Conservation (phyloP, 169 alveolate species). For the Plasmodium coatneyi region DNA sequence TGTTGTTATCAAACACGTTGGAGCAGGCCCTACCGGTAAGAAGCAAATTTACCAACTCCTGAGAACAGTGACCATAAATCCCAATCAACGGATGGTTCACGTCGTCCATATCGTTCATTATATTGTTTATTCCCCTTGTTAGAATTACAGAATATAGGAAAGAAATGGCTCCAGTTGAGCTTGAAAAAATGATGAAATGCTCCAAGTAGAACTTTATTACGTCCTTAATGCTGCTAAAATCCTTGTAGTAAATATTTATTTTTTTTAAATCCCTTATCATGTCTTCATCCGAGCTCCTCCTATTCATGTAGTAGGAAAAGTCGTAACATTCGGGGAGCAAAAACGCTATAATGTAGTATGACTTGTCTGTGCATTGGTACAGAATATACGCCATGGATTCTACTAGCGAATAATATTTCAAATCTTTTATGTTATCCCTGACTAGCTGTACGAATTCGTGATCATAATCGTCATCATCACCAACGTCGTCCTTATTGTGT, state of each 20-base stretch:
- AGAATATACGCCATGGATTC: constrained; percentile 73
- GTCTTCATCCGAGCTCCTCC: constrained; percentile 14
- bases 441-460: constrained; percentile 43
- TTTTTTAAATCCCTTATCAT: constrained; percentile 57
- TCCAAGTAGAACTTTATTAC: constrained; percentile 80
- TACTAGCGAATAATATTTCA: constrained; percentile 58
- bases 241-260: constrained; percentile 73
- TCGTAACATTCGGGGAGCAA: constrained; percentile 70
- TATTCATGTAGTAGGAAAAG: constrained; percentile 21
- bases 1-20: constrained; percentile 85
- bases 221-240: constrained; percentile 80
- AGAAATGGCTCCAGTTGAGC: constrained; percentile 83
- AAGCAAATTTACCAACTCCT: constrained; percentile 85
- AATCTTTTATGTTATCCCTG: constrained; percentile 46
- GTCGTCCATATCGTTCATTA: constrained; percentile 86
- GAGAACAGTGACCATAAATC: constrained; percentile 86
- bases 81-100: constrained; percentile 82
- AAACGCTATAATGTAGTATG: constrained; percentile 53
- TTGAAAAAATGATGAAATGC: constrained; percentile 78
- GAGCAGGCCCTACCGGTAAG: constrained; percentile 88
- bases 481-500: background rate
- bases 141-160: constrained; percentile 81
- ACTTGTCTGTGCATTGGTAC: constrained; percentile 68
- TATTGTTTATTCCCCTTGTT: constrained; percentile 81
- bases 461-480: constrained; percentile 11